Evolutionary conservation across 441 rosid species (phyloP), one percentile per base, ranked within the genome.

Genomic region (Adansonia madagascariensis): DNA sequence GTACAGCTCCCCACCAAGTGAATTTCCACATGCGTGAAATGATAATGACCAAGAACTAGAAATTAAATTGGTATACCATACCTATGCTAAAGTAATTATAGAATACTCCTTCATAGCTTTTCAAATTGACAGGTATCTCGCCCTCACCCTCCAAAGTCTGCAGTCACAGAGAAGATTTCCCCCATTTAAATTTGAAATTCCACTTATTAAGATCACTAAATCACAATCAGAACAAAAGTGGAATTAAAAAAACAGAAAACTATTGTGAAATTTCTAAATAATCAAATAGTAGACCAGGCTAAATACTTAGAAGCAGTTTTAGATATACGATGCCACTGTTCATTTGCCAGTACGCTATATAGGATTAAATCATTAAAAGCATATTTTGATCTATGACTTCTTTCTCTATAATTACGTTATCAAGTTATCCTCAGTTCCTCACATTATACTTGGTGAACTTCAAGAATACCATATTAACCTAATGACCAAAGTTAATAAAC

Each of bases 31-130:
- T 1, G 18, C 43, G 11, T 6, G 4, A 62, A 60, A 35, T 43
- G 71, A 31, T 47, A 74, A 53, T 17, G 35, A 50, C 46, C 60
- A 7, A n/a, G 18, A 74, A 63, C 20, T 22, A 31, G 3, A 47
- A 73, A 60, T 53, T 10, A 74, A 46, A 22, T 11, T 35, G 75
- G 10, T 79, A 72, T 79, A 85, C 89, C 75, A 66, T 82, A 90
- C 94, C 94, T 82, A 95, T 85, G 81, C 99, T 94, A 82, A 89
- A 94, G 87, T 94, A 95, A 84, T 91, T 94, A 80, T 92, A 94
- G 75, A 94, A 95, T 49, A 92, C 94, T 83, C 99, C 98, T 83
- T 86, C 95, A 74, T 92, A 89, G 76, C 88, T 86, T 53, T 77
- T 86, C 27, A 74, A 50, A 46, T 84, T 84, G 80, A 88, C 93